Conservation (phyloP, 768 basidiomycete species). For the Strobilomyces dryophilus region DNA sequence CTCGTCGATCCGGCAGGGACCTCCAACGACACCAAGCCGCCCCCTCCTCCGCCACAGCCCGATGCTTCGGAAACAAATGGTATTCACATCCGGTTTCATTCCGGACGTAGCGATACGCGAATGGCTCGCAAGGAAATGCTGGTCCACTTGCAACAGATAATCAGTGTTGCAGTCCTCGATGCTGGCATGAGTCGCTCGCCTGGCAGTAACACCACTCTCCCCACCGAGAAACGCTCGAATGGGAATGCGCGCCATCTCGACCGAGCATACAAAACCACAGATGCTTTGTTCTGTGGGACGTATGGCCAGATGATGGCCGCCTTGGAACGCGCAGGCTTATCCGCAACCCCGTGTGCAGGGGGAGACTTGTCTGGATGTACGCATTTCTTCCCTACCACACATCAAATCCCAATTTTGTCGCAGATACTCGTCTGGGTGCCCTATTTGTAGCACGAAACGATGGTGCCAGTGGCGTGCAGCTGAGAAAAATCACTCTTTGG, state of each 20-base stretch:
- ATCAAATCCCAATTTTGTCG: background rate
- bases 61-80: conserved; percentile 13
- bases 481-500: conserved; percentile 40
- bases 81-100: conserved; percentile 24
- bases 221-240: background rate
- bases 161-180: conserved; percentile 34
- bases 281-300: conserved; percentile 39
- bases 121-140: conserved; percentile 22
- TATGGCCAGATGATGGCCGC: conserved; percentile 41
- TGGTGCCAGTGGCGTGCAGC: conserved; percentile 30
- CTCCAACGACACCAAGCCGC: conserved; percentile 11
- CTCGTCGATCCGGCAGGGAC: background rate
- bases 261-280: conserved; percentile 17
- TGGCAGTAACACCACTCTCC: conserved; percentile 1
- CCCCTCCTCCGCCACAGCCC: conserved; percentile 13
- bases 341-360: conserved; percentile 29
- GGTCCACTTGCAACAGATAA: conserved; percentile 32
- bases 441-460: conserved; percentile 35
- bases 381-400: conserved; percentile 6
- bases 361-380: conserved; percentile 30
- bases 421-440: conserved; percentile 39
- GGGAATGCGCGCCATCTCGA: background rate
- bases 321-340: conserved; percentile 36
- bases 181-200: conserved; percentile 39
- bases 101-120: background rate